Evolutionary conservation across 331 rosid species (phyloP), one percentile per base, ranked within the genome.

Genomic region (Cydonia oblonga): DNA sequence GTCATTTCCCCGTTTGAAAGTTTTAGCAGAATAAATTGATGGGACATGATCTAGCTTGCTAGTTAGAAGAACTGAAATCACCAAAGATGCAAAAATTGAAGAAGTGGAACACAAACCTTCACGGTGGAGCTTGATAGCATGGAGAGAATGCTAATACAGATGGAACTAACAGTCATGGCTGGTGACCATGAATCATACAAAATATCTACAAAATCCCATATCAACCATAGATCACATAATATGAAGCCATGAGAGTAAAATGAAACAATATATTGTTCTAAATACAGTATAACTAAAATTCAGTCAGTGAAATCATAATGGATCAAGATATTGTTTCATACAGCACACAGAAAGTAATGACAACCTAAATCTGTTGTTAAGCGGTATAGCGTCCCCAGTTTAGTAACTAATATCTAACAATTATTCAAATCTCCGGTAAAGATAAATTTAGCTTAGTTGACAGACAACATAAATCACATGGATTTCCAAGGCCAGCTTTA

Each of bases 151-250:
- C 99, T 96, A 80, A 96, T 92, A 84, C 99, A 92, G 86, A 96
- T 92, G 35, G 98, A 96, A 84, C 99, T 92, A 75, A 96, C 99
- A 68, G 99, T 96, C 99, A 96, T 96, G 23, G 99, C 99, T 25
- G 98, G 99, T 75, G 99, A 96, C 99, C 99, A 96, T n/a, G 99
- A 96, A 85, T 96, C 99, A 11, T 96, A 96, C 84, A 96, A 81
- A 87, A 96, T 96, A 84, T 96, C 99, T 96, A 87, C 90, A 87
- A 26, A 73, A 66, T 56, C 10, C 64, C 84, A 81, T 14, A 75
- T 12, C 58, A 58, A 66, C 49, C 42, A 73, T 22, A 75, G 62
- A 77, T 69, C 49, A 67, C 66, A 75, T 54, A 22, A 66, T 42
- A 4, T 12, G 46, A 57, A 20, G n/a, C 64, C 24, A 2, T 6